Percentiles rank a stretch among this genome's conserved stretches.
phyloP scores from a whole-genome alignment of 768 basidiomycete species.

The Pisolithus tinctorius region DNA sequence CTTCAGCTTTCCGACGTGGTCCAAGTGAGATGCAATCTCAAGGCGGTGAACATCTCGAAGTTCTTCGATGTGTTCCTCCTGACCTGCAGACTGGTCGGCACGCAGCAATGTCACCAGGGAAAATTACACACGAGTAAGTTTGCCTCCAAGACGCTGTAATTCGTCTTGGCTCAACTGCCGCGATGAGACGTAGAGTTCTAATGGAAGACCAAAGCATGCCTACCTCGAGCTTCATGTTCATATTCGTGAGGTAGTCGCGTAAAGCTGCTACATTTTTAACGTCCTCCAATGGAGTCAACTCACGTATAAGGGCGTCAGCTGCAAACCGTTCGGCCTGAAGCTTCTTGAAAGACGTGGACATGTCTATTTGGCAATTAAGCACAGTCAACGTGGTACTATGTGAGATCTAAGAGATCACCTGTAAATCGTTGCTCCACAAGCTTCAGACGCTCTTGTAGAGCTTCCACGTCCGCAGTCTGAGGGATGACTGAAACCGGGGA shows the following conservation, averaged over 20 bases:
- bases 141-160: constrained; percentile 64
- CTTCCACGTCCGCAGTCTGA: constrained; percentile 38
- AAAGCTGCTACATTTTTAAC: constrained; percentile 60
- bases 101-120: not conserved
- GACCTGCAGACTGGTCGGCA: constrained; percentile 42
- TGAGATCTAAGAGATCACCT: constrained; percentile 33
- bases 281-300: constrained; percentile 64
- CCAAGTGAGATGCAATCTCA: constrained; percentile 72
- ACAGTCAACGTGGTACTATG: constrained; percentile 1
- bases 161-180: constrained; percentile 68
- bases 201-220: constrained; percentile 12
- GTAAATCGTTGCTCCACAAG: constrained; percentile 73
- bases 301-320: constrained; percentile 61
- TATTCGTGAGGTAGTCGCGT: constrained; percentile 63
- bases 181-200: not conserved
- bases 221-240: constrained; percentile 67
- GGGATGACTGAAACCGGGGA: not conserved
- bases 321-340: constrained; percentile 67
- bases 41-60: constrained; percentile 76
- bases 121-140: constrained; percentile 58
- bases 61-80: constrained; percentile 81
- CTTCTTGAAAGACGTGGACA: constrained; percentile 71
- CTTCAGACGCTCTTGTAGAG: constrained; percentile 57
- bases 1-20: constrained; percentile 65
- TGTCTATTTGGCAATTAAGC: constrained; percentile 40